Conservation (phyloP, 176 grass and related monocot species). For the Triticum urartu region DNA sequence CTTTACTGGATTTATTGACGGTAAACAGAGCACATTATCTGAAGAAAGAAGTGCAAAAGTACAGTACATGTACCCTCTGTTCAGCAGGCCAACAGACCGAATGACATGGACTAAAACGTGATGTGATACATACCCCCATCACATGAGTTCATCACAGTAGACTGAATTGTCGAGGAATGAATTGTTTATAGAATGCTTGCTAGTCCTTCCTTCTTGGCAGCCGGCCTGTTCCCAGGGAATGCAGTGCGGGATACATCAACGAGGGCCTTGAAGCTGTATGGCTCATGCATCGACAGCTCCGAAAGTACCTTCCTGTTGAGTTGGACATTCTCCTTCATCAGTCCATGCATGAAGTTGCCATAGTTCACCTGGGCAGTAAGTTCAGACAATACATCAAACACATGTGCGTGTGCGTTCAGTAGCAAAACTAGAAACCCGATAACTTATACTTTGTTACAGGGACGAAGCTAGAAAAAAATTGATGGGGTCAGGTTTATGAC, state of each 20-base stretch:
- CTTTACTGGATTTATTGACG: background rate
- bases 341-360: conserved; percentile 93
- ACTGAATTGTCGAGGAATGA: background rate
- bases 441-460: background rate
- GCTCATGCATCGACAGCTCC: conserved; percentile 91
- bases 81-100: background rate
- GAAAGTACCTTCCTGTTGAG: conserved; percentile 92
- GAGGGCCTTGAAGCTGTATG: conserved; percentile 88
- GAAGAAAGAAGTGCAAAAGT: background rate
- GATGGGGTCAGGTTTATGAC: too few relatives aligned
- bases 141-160: background rate
- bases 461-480: too few relatives aligned
- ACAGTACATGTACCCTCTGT: background rate
- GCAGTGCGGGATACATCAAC: conserved; percentile 70
- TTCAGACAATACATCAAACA: background rate
- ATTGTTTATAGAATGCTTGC: conserved; percentile 51
- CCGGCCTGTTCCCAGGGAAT: conserved; percentile 74
- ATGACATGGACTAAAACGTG: background rate
- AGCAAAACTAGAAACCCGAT: background rate
- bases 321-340: conserved; percentile 93
- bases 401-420: background rate
- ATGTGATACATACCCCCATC: background rate
- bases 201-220: conserved; percentile 56
- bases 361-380: conserved; percentile 71
- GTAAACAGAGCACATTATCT: background rate